phyloP scores from a whole-genome alignment of 176 grass and related monocot species.

The Alloteropsis semialata region DNA sequence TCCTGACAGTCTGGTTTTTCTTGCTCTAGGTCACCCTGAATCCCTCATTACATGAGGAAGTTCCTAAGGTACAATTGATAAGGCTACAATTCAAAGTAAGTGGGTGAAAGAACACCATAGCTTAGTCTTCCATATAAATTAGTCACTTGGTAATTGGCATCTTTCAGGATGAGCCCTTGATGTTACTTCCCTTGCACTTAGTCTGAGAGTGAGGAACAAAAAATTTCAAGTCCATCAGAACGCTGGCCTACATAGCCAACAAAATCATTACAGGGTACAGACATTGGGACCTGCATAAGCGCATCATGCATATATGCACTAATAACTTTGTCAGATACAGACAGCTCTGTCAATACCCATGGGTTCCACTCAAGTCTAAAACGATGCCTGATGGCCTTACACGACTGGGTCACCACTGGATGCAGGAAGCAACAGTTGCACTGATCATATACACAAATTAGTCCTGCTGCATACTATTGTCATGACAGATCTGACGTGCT shows the following conservation, averaged over 20 bases:
- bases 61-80: background rate
- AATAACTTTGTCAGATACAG: background rate
- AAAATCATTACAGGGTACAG: background rate
- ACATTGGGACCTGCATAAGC: background rate
- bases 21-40: background rate
- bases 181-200: background rate
- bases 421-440: background rate
- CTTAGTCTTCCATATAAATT: background rate
- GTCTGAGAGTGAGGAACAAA: background rate
- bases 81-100: background rate
- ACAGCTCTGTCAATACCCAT: background rate
- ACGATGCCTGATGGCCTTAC: background rate
- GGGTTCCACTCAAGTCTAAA: background rate
- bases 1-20: no score
- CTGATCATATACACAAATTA: background rate
- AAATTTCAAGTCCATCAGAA: background rate
- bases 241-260: background rate
- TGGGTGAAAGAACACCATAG: background rate
- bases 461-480: background rate
- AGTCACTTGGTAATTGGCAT: background rate
- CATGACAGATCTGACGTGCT: background rate
- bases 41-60: background rate
- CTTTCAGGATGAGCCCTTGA: background rate
- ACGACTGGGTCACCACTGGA: background rate
- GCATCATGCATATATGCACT: background rate